Base-by-base conservation (phyloP, 352 stramenopile genomes). In the Vaucheria bursata region DNA sequence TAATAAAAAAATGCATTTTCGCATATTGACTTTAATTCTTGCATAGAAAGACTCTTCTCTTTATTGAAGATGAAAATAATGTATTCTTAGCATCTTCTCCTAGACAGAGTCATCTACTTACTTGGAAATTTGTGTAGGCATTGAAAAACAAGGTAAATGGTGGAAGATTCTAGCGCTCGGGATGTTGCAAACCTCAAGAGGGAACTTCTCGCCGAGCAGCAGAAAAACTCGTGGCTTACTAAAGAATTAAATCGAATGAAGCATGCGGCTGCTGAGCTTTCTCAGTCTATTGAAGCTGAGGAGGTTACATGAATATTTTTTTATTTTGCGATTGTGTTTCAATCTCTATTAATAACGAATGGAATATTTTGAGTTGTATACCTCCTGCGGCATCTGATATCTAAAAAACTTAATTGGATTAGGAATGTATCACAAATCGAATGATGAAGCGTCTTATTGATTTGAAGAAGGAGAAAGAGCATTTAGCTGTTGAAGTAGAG, bases 401-500 rank as follows among this genome's bases (percentile, higher is more conserved):
- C 45, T 18, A n/a, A n/a, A n/a, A n/a, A n/a, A n/a, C n/a, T n/a
- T n/a, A n/a, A 5, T 69, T 5, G 5, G 36, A 29, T 49, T 32
- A 75, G 71, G 45, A 75, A 71, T 37, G 29, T 6, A 73, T 74
- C 29, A 81, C 64, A 31, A 37, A 37, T 18, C 36, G 77, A 65
- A 79, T 83, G 71, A 83, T 83, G 65, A 83, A 80, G 40, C 75
- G 78, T 38, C 73, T 83, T 35, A 73, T 81, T 37, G 78, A 83
- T 45, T 75, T 83, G 6, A 83, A 83, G 32, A 83, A 83, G 39
- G 90, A 95, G 85, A 95, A 94, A 78, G 90, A 94, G 78, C 88
- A 92, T 77, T 85, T 95, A 52, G 90, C 89, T 33, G 82, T 94
- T 0, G 89, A 94, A 72, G 90, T 94, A n/a, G 90, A 94, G 84